Evolutionary conservation across 768 basidiomycete species (phyloP), one percentile per base, ranked within the genome.

Genomic region (Pulveroboletus sp.): DNA sequence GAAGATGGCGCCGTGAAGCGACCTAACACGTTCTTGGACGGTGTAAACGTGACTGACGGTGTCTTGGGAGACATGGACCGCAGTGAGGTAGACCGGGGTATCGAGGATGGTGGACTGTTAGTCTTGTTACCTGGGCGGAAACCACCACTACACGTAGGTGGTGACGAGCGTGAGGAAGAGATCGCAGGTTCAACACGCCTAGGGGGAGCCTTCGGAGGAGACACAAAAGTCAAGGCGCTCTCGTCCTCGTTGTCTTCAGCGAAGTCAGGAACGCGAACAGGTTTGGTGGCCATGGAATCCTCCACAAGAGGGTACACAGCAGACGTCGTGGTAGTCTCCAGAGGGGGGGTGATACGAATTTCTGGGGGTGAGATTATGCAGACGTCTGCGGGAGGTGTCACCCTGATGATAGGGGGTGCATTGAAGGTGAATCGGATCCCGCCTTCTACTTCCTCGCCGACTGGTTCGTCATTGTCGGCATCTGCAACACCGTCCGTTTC

Each of bases 381-480:
- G 49, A 53, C 26, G 3, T 57, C 52, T 8, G 58, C 51, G 7
- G 68, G 62, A 29, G 70, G 59, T 19, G 67, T 60, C 30, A 63
- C 56, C 54, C 49, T 54, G 50, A 58, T 56, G 36, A 57, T 54
- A 35, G 64, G 68, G n/a, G 87, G 83, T 17, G 82, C 78, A 4
- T 79, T 81, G 53, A 89, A 88, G 4, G 76, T 85, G 57, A 89
- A 88, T 53, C 76, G 81, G 61, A 90, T 86, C 6, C 87, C 88
- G 26, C 82, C 76, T 43, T 77, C 80, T 36, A 79, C 78, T 48
- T 63, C 67, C 51, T 84, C 79, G 26, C 82, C 83, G 47, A 81
- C 73, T 56, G 81, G 76, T 36, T 80, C 76, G 13, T 76, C 76
- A 22, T 71, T n/a, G n/a, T n/a, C 71, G 5, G 59, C 58, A 17